phyloP scores from a whole-genome alignment of 805 yeast genomes.

The Yamadazyma phyllophila region DNA sequence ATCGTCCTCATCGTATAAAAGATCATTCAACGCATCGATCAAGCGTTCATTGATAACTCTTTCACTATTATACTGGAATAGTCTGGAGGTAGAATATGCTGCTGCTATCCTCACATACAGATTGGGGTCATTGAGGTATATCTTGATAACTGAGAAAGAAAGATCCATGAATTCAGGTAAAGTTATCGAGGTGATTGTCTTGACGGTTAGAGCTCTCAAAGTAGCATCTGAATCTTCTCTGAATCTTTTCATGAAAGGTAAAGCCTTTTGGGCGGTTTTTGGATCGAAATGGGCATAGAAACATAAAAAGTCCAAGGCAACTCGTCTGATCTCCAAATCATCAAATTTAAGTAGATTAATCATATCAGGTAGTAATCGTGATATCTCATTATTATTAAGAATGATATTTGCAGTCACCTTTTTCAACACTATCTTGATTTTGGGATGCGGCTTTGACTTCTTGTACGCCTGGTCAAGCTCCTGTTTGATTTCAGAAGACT shows the following conservation, averaged over 20 bases:
- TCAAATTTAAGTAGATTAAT: constrained; percentile 47
- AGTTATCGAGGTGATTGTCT: constrained; percentile 61
- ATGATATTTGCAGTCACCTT: constrained; percentile 82
- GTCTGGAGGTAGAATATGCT: constrained; percentile 63
- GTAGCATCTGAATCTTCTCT: constrained; percentile 45
- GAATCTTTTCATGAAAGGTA: constrained; percentile 57
- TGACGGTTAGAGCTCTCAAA: constrained; percentile 58
- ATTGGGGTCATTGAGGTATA: constrained; percentile 44
- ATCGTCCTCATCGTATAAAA: constrained; percentile 56
- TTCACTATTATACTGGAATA: constrained; percentile 55
- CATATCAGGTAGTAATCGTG: constrained; percentile 63
- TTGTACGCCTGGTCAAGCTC: constrained; percentile 44
- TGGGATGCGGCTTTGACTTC: constrained; percentile 38
- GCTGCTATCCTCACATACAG: constrained; percentile 68
- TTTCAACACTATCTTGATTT: constrained; percentile 47
- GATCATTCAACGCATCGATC: constrained; percentile 47
- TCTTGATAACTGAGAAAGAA: constrained; percentile 40
- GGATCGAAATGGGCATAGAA: constrained; percentile 62
- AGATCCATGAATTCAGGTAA: constrained; percentile 49
- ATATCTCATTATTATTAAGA: constrained; percentile 76
- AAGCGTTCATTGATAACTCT: constrained; percentile 44
- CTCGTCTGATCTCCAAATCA: constrained; percentile 68
- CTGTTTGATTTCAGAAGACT: constrained; percentile 38
- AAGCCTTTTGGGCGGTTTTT: constrained; percentile 49
- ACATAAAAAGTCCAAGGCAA: constrained; percentile 66